phyloP scores from a whole-genome alignment of 176 grass and related monocot genomes.

The Saccharum spontaneum region DNA sequence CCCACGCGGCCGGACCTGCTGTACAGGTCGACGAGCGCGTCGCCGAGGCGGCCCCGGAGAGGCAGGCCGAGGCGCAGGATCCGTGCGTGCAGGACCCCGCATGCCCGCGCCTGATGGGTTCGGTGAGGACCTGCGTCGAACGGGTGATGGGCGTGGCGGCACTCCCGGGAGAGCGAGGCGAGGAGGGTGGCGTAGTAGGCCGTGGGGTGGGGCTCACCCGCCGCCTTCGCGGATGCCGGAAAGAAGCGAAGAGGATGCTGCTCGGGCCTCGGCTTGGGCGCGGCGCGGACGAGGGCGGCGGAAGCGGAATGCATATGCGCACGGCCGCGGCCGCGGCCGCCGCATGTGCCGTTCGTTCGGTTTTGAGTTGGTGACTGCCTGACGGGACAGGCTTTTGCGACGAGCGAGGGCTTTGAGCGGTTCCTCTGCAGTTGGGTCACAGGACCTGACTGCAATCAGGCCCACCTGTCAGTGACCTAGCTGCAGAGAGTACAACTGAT shows the following conservation, averaged over 20 bases:
- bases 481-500: neutral
- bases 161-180: conserved; percentile 30
- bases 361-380: neutral
- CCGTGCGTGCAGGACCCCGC: conserved; percentile 45
- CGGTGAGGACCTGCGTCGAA: conserved; percentile 33
- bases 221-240: neutral
- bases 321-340: neutral
- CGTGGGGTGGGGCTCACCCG: neutral
- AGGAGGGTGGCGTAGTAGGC: conserved; percentile 38
- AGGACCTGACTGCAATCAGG: too few species aligned
- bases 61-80: conserved; percentile 34
- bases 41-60: conserved; percentile 27
- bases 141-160: conserved; percentile 23
- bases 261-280: neutral
- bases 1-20: conserved; percentile 36
- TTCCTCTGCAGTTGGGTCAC: too few species aligned
- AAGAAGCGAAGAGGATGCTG: neutral
- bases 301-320: conserved; percentile 33
- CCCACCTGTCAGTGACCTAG: too few species aligned
- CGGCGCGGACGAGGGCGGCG: neutral
- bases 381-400: neutral
- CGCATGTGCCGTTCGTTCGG: neutral
- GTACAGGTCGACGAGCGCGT: conserved; percentile 54
- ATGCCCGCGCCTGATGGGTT: conserved; percentile 6
- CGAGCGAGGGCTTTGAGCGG: neutral